Conservation (phyloP, 78 protist species). For the Creolimax fragrantissima region DNA sequence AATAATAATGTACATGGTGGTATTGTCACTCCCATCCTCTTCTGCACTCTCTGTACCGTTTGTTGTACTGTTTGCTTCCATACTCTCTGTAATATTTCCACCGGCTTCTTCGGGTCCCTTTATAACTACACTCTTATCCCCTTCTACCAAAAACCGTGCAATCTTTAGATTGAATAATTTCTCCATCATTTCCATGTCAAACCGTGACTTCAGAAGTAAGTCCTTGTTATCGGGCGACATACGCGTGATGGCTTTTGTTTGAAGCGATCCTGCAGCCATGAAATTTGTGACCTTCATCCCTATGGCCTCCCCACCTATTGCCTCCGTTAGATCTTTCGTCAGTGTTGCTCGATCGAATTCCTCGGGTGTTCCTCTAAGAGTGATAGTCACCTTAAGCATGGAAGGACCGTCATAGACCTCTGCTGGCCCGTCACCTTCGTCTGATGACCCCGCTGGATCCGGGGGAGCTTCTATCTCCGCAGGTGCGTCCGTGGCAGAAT, state of each 20-base stretch:
- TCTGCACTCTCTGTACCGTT: background rate
- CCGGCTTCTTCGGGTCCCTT: background rate
- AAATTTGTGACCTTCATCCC: background rate
- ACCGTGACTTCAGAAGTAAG: background rate
- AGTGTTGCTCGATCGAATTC: background rate
- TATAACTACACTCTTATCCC: background rate
- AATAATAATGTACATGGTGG: background rate
- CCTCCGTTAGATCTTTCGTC: background rate
- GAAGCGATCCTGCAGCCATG: background rate
- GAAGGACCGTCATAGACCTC: background rate
- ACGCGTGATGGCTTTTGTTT: background rate
- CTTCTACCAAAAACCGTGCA: background rate
- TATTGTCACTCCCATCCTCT: background rate
- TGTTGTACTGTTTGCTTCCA: background rate
- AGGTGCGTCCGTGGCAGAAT: background rate
- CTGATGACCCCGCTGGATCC: background rate
- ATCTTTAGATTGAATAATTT: background rate
- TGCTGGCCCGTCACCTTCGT: background rate
- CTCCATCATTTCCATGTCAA: background rate
- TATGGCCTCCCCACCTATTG: background rate
- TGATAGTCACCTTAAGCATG: background rate
- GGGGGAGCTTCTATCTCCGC: background rate
- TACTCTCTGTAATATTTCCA: background rate
- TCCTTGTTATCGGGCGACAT: background rate
- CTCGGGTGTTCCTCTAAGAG: background rate